Evolutionary conservation across 768 basidiomycete species (phyloP), one percentile per base, ranked within the genome.

Genomic region (Russula griseocarnosa): DNA sequence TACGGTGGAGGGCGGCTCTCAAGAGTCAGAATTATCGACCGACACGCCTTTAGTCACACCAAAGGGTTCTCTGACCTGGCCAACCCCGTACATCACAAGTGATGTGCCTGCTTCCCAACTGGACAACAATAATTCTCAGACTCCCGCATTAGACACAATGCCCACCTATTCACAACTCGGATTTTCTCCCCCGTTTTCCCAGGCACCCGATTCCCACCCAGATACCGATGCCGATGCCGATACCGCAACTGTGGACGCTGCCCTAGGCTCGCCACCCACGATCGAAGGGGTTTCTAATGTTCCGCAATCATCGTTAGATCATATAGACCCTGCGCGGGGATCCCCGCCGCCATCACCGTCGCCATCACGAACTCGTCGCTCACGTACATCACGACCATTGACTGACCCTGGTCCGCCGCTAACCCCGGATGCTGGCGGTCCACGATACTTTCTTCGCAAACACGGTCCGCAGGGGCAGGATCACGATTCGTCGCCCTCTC

Each of bases 21-120:
- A 83, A 69, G 79, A 78, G 32, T 76, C 78, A 3, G 80, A 81
- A 22, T 71, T 73, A 8, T 79, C 77, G 58, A 72, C 84, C 60
- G 75, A 78, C 50, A 83, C 85, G 0, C 84, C 86, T 13, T 60
- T 80, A 34, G 75, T 81, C 36, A 83, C 84, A 9, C 83, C 84
- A 4, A 81, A 81, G 58, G 82, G 82, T 40, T 83, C 83, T n/a
- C 70, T 80, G 16, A 77, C 78, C 59, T 82, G 79, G 78, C 72
- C 71, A 34, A 65, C 75, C 16, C 38, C 38, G 16, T 18, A 18
- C 32, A 60, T 69, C 63, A 71, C 70, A 11, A 75, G 72, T 65
- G 70, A 71, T 42, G 62, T 75, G 3, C 73, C 79, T 34, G 60
- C 73, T 11, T 78, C 79, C 6, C 77, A 78, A 66, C 68, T 77